Conservation (phyloP, 176 grass and related monocot genomes). For the Cenchrus americanus region DNA sequence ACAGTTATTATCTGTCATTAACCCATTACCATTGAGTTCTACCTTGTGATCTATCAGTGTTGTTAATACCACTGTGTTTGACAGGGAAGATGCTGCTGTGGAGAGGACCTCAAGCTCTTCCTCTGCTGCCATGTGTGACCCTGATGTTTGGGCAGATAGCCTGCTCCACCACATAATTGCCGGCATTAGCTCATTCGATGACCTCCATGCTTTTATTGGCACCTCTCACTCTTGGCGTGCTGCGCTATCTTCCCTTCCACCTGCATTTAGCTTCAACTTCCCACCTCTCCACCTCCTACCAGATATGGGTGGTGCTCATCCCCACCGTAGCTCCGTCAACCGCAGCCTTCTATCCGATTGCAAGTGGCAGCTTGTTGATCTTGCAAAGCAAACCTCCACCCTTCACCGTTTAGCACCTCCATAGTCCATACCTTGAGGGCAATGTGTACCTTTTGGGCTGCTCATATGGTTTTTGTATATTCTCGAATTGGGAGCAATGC, state of each 20-base stretch:
- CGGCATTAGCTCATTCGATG: conserved; percentile 53
- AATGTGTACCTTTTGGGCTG: conserved; percentile 43
- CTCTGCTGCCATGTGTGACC: neutral
- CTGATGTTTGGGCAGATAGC: conserved; percentile 42
- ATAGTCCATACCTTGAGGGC: neutral
- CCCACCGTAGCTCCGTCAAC: neutral
- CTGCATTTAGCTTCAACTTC: conserved; percentile 13
- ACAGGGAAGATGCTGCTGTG: conserved; percentile 20
- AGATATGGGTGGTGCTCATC: neutral
- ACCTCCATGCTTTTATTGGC: conserved; percentile 43
- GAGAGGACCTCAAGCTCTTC: neutral
- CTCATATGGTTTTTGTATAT: conserved; percentile 57
- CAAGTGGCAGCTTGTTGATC: conserved; percentile 32
- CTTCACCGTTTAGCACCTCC: neutral
- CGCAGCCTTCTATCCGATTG: neutral
- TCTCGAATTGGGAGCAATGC: conserved; percentile 21
- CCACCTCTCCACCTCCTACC: conserved; percentile 54
- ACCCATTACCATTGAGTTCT: too few species aligned
- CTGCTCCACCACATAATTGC: conserved; percentile 54
- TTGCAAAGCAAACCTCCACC: neutral
- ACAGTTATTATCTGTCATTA: too few species aligned
- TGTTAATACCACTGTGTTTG: neutral
- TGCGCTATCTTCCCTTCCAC: conserved; percentile 26
- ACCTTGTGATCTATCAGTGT: too few species aligned
- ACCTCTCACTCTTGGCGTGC: conserved; percentile 60